A percentile compares a stretch with the other conserved stretches of the same genome.
Evolutionary conservation across 192 early-diverging fungal genomes (phyloP).

Genomic region (Dissophora globulifera): DNA sequence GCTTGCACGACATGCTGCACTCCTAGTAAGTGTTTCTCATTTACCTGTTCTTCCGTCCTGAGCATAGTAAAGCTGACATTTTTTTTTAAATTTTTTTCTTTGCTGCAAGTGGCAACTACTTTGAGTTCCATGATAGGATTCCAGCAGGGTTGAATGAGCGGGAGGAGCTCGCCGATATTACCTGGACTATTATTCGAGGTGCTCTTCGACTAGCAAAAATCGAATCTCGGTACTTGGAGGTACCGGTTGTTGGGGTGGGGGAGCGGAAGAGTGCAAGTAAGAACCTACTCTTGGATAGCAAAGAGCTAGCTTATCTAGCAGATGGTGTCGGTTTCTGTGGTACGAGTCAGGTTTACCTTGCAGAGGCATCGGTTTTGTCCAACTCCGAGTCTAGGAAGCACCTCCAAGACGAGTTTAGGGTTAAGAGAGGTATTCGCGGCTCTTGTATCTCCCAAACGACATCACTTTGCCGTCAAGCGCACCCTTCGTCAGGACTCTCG

Average conservation of each 20-base stretch:
- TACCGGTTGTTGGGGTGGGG: slow-evolving; percentile 6
- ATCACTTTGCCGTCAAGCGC: neutral
- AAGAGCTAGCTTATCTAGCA: slow-evolving; percentile 7
- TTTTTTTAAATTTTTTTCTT: neutral
- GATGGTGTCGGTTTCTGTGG: slow-evolving; percentile 5
- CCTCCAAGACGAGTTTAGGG: neutral
- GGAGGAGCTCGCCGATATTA: slow-evolving; percentile 8
- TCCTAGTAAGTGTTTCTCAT: slow-evolving; percentile 5
- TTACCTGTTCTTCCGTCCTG: neutral
- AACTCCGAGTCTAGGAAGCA: neutral
- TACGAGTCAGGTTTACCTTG: neutral
- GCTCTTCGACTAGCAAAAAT: neutral
- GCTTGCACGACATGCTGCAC: slow-evolving; percentile 8
- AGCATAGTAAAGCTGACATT: neutral
- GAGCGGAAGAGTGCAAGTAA: slow-evolving; percentile 2
- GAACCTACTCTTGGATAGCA: neutral
- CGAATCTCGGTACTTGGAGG: slow-evolving; percentile 5
- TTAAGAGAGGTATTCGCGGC: neutral
- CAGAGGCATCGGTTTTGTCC: slow-evolving; percentile 2
- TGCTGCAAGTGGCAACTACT: slow-evolving; percentile 3
- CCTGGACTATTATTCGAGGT: slow-evolving; percentile 15
- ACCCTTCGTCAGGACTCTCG: neutral
- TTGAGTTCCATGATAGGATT: slow-evolving; percentile 4
- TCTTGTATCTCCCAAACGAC: neutral
- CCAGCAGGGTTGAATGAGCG: slow-evolving; percentile 5